A percentile compares a stretch with the other conserved stretches of the same genome.
These are phyloP conservation scores for Globisporangium uncinulatum DNA, from an alignment of 352 stramenopile genomes.

Conservation along the genomic window DNA sequence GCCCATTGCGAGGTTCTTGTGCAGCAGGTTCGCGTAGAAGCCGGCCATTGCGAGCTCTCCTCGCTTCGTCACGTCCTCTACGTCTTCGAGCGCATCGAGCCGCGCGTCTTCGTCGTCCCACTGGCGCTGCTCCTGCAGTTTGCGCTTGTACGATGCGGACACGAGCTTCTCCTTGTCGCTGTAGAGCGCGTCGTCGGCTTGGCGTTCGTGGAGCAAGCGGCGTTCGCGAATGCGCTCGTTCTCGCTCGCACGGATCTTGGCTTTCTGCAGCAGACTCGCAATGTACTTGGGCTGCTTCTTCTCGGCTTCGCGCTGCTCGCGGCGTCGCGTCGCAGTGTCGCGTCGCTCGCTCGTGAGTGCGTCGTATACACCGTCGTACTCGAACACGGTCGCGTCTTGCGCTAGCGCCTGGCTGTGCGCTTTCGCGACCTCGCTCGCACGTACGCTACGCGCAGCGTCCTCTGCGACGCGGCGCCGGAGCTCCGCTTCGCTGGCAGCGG, in stretches of 20 bases:
- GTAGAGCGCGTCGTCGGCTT: conserved; percentile 74
- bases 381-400: conserved; percentile 82
- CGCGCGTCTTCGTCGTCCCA: conserved; percentile 82
- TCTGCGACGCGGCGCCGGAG: conserved; percentile 25
- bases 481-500: background rate
- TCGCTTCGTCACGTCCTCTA: conserved; percentile 74
- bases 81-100: conserved; percentile 54
- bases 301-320: conserved; percentile 45
- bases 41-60: conserved; percentile 69
- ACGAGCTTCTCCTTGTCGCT: conserved; percentile 90
- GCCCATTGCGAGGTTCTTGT: conserved; percentile 91
- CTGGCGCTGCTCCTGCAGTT: conserved; percentile 85
- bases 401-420: conserved; percentile 50
- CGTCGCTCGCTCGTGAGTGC: conserved; percentile 53
- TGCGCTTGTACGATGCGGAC: conserved; percentile 89
- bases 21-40: conserved; percentile 90
- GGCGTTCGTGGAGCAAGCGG: conserved; percentile 77
- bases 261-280: conserved; percentile 80
- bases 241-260: conserved; percentile 88
- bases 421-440: conserved; percentile 42
- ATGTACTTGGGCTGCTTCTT: conserved; percentile 88
- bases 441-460: conserved; percentile 49
- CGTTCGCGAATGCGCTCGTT: conserved; percentile 86
- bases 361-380: conserved; percentile 91
- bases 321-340: conserved; percentile 30